Evolutionary conservation across 2,329 filamentous ascomycete genomes (phyloP), one percentile per base, ranked within the genome.

Genomic region (Dothistroma septosporum): DNA sequence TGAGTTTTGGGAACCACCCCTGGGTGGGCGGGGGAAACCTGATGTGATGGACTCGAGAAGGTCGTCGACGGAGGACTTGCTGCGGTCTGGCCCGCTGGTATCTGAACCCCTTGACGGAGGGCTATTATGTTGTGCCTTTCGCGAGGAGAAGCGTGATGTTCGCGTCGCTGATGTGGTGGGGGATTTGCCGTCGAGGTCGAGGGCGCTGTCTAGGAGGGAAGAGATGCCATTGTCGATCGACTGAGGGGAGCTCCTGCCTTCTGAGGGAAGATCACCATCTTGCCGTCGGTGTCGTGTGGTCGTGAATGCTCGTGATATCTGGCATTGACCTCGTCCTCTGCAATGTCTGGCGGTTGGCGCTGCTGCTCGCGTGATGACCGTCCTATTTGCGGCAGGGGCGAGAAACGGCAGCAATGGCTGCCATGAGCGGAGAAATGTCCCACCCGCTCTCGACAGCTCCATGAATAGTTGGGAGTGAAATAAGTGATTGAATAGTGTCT

Each of bases 391-490:
- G 41, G 64, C 59, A 12, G 66, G 65, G 16, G 67, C 62, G 35
- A 66, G 65, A 35, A 68, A 66, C 8, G 66, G 64, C 56, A 70
- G 57, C 28, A 68, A 35, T 16, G 64, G 64, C 54, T 66, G 68
- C 55, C 66, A 64, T 53, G 62, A 66, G 59, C 71, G 74, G 59
- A 72, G 55, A 31, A 75, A 61, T 52, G 66, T 61, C 55, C 71
- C 68, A 46, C 66, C 69, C n/a, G 66, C 68, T 28, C 67, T 58
- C 58, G 68, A 66, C 33, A 71, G 16, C 44, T 75, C 72, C 73
- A 75, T 75, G 28, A 49, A 48, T 19, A 54, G 53, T 19, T 55
- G 56, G 14, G 8, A 28, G 50, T 22, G 21, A 41, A 55, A 55
- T 33, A 46, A 41, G 14, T n/a, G 52, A 21, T 10, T n/a, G 24